Evolutionary conservation across 192 early-diverging fungal genomes (phyloP).

Genomic region (Linnemannia schmuckeri): DNA sequence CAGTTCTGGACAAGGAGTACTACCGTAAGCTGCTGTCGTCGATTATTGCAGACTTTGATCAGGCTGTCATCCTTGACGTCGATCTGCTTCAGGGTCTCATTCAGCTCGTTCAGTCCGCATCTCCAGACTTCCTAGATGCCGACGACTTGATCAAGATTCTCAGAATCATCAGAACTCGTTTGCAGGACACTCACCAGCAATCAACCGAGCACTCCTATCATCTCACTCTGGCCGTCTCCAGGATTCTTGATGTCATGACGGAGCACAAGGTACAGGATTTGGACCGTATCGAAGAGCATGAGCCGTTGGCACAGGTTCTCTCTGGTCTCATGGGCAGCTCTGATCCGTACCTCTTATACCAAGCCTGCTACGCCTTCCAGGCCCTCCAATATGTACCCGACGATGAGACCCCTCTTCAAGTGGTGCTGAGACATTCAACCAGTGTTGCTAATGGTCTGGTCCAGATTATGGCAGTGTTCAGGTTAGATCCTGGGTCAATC

Average conservation of each 20-base stretch:
- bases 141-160: neutral
- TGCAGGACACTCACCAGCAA: neutral
- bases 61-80: neutral
- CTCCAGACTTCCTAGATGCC: neutral
- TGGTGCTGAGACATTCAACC: neutral
- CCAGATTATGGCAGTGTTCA: neutral
- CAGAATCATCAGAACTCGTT: neutral
- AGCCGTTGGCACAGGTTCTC: neutral
- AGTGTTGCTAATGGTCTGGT: neutral
- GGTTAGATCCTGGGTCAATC: neutral
- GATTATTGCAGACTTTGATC: neutral
- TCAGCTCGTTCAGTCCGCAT: neutral
- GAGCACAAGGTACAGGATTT: neutral
- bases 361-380: neutral
- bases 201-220: neutral
- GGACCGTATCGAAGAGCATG: neutral
- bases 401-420: neutral
- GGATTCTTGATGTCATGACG: neutral
- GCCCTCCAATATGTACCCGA: no score
- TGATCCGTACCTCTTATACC: neutral
- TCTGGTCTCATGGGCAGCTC: neutral
- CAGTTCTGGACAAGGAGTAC: no score
- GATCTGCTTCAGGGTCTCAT: neutral
- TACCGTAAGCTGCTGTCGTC: neutral
- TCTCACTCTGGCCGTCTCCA: neutral